phyloP scores from a whole-genome alignment of 768 basidiomycete genomes.

The Leccinum incarnatum region DNA sequence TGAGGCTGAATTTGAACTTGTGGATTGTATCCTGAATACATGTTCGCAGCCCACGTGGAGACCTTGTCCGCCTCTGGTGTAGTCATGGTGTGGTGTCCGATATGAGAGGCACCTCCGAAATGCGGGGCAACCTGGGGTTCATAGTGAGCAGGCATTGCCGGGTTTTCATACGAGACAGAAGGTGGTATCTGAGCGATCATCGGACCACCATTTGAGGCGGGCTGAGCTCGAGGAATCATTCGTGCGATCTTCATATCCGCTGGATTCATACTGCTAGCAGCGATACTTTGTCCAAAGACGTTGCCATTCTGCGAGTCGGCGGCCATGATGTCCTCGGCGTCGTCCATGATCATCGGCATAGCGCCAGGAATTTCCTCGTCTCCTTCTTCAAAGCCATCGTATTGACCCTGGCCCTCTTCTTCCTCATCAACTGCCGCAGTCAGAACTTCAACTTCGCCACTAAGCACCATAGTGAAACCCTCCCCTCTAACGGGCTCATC shows the following conservation, averaged over 20 bases:
- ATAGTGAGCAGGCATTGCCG: conserved; percentile 45
- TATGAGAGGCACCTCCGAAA: conserved; percentile 21
- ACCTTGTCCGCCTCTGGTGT: conserved; percentile 28
- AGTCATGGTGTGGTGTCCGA: conserved; percentile 20
- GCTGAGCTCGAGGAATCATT: conserved; percentile 23
- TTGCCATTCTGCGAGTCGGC: conserved; percentile 28
- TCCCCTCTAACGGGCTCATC: conserved; percentile 74
- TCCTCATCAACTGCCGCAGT: conserved; percentile 51
- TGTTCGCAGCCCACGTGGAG: conserved; percentile 30
- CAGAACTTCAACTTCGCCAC: conserved; percentile 69
- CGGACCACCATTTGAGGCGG: conserved; percentile 34
- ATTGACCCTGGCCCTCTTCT: conserved; percentile 42
- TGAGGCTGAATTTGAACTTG: conserved; percentile 32
- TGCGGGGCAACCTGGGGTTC: conserved; percentile 37
- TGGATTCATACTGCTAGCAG: conserved; percentile 33
- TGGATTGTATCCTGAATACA: conserved; percentile 27
- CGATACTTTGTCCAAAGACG: conserved; percentile 28
- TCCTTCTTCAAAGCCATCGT: conserved; percentile 39
- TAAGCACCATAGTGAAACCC: conserved; percentile 67
- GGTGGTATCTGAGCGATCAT: conserved; percentile 45
- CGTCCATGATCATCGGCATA: conserved; percentile 28
- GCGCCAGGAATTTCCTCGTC: conserved; percentile 38
- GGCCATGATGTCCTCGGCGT: conserved; percentile 30
- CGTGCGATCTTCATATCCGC: conserved; percentile 25
- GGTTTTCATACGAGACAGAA: conserved; percentile 50